Conservation (phyloP, 495 filamentous ascomycete species). For the Hypoxylon trugodes region DNA sequence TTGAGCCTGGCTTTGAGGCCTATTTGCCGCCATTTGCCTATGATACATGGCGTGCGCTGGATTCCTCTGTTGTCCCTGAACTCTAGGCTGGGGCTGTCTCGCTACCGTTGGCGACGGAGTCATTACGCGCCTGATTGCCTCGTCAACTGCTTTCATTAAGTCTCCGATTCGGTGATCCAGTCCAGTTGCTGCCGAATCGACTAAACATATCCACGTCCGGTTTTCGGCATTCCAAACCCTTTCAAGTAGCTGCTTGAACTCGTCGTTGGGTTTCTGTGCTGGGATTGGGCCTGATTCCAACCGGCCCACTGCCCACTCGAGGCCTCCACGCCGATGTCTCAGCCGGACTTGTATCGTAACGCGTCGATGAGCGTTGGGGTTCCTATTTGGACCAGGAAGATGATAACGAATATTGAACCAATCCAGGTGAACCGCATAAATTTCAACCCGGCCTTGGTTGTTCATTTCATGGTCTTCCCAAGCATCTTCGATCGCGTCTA, state of each 20-base stretch:
- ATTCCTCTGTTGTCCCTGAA: constrained; percentile 22
- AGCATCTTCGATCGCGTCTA: constrained; percentile 63
- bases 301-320: constrained; percentile 55
- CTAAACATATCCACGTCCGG: constrained; percentile 45
- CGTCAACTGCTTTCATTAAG: constrained; percentile 45
- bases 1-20: constrained; percentile 29
- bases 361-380: constrained; percentile 23
- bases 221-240: constrained; percentile 49
- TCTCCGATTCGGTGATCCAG: constrained; percentile 47
- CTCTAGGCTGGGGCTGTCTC: constrained; percentile 36
- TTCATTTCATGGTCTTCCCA: constrained; percentile 47
- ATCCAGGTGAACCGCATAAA: constrained; percentile 55
- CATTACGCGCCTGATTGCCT: constrained; percentile 35
- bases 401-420: constrained; percentile 60
- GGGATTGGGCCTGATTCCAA: constrained; percentile 25
- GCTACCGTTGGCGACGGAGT: constrained; percentile 33
- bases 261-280: constrained; percentile 43
- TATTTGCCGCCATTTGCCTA: constrained; percentile 33
- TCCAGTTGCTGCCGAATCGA: constrained; percentile 44
- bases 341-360: constrained; percentile 52
- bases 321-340: constrained; percentile 41
- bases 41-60: constrained; percentile 29
- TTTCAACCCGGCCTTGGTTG: constrained; percentile 49
- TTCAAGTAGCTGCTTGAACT: constrained; percentile 51
- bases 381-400: constrained; percentile 34